These are phyloP conservation scores for Pyricularia pennisetigena DNA, from an alignment of 2,329 filamentous ascomycete species.

Conservation along the genomic window DNA sequence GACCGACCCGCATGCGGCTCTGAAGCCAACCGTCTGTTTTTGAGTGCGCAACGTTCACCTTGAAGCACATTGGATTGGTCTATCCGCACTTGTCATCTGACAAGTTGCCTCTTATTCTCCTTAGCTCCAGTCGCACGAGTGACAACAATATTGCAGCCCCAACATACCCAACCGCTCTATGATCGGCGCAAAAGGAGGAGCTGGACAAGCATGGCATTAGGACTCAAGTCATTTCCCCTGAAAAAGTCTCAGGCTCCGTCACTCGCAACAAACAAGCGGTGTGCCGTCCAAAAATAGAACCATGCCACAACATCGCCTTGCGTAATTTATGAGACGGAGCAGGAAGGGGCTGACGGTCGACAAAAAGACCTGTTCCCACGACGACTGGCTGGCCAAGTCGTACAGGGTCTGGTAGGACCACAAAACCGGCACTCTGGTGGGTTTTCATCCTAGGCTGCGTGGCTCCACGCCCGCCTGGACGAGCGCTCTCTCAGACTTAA, in stretches of 20 bases:
- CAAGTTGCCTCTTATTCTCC: too few relatives aligned
- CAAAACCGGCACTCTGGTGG: constrained; percentile 36
- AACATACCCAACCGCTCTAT: constrained; percentile 57
- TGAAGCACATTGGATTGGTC: too few relatives aligned
- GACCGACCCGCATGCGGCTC: too few relatives aligned
- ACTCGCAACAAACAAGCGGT: background rate
- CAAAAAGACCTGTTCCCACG: constrained; percentile 16
- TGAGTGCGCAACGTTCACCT: too few relatives aligned
- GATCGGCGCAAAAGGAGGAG: constrained; percentile 43
- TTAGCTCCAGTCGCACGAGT: too few relatives aligned
- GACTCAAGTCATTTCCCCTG: constrained; percentile 16
- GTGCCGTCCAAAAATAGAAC: background rate
- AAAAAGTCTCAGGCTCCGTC: too few relatives aligned
- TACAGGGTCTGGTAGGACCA: constrained; percentile 26
- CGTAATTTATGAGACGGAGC: constrained; percentile 33
- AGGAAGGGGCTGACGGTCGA: constrained; percentile 27
- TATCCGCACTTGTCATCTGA: too few relatives aligned
- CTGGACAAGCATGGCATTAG: constrained; percentile 42
- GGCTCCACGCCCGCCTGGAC: constrained; percentile 34
- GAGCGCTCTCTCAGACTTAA: constrained; percentile 38
- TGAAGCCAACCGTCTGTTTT: too few relatives aligned
- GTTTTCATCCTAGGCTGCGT: constrained; percentile 29
- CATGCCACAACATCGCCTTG: background rate
- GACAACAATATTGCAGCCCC: constrained; percentile 43
- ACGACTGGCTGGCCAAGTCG: constrained; percentile 16